Base-by-base conservation (phyloP, 208 protist species). In the Leishmania mexicana region DNA sequence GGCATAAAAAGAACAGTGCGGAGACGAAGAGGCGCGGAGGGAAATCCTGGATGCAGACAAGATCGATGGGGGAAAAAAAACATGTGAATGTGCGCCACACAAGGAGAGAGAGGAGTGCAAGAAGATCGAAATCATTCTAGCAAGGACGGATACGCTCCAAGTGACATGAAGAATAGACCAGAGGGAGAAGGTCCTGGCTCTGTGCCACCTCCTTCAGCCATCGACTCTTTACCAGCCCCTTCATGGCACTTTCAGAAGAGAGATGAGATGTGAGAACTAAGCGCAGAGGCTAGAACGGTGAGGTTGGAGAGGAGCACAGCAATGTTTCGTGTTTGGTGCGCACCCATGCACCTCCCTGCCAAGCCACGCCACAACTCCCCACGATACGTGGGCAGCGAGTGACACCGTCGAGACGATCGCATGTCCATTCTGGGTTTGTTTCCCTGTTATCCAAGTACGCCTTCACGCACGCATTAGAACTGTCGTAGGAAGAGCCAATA, bases 1-100 rank as follows among this genome's bases (percentile, higher is more conserved):
- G 86, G 80, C 86, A 89, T 89, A 11, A 54, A 31, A 47, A 2
- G 2, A 51, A 19, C 45, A 57, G 28, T 3, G 19, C 19, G 31
- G 24, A 49, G 28, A 64, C 10, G n/a, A 42, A 54, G 38, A 71
- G 2, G 45, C 6, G 40, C 31, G 8, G 11, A 62, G 40, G 40
- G 70, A 19, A 57, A 10, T 62, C 51, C n/a, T 76, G 35, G 35
- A 19, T 49, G 54, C 24, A 31, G 47, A 45, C 21, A 45, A 28
- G 6, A 40, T 8, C 42, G 47, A 57, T 5, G 38, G n/a, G 13
- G 38, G 47, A 19, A 31, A 42, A 70, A 70, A 68, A 68, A 68
- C 2, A 40, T 21, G 15, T n/a, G n/a, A 68, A 68, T n/a, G 13
- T 38, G 62, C 62, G 17, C 24, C 0, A 4, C 1, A 40, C 0